Base-by-base conservation (phyloP, 2,329 filamentous ascomycete species). In the Calonectria ilicicola region DNA sequence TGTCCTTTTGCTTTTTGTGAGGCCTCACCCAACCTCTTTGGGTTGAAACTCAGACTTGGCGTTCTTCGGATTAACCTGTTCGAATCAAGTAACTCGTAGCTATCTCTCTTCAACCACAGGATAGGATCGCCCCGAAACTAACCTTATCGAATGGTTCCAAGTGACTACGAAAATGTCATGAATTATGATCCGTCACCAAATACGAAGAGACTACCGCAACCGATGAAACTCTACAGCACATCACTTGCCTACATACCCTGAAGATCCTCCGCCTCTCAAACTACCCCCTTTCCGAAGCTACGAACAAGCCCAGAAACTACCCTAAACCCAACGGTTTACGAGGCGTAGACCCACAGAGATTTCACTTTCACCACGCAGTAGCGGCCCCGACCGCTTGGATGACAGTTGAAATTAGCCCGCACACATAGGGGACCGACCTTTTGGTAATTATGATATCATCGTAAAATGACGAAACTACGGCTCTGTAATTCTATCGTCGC, bases 341-440 rank as follows among this genome's bases (percentile, higher is more conserved):
- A 63, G 58, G 40, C 58, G 38, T 63, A 44, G 62, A 58, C 67
- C 62, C 67, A 60, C 62, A 21, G 49, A 26, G 17, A 47, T 29
- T 42, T 65, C 49, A 65, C 67, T 70, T 60, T 51, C 42, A 51
- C 19, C 23, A 29, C 51, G 51, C 49, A 65, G 62, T 66, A 66
- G 68, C 51, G 51, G 68, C 47, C 68, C 68, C 62, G 63, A 66
- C 32, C 49, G 51, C 12, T 65, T 62, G 68, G 68, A 62, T 62
- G 35, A 47, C 60, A 56, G 35, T 47, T 60, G 26, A 9, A 62
- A 66, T 58, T 58, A 65, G 46, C 47, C 40, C 21, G 8, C 38
- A 12, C 40, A 17, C 58, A 42, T 53, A 29, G 17, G 67, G 67
- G 60, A 49, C 46, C 21, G n/a, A 38, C 21, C 65, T 46, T 53